Evolutionary conservation across 2,329 filamentous ascomycete species (phyloP).

Genomic region (Alternaria consortialis): DNA sequence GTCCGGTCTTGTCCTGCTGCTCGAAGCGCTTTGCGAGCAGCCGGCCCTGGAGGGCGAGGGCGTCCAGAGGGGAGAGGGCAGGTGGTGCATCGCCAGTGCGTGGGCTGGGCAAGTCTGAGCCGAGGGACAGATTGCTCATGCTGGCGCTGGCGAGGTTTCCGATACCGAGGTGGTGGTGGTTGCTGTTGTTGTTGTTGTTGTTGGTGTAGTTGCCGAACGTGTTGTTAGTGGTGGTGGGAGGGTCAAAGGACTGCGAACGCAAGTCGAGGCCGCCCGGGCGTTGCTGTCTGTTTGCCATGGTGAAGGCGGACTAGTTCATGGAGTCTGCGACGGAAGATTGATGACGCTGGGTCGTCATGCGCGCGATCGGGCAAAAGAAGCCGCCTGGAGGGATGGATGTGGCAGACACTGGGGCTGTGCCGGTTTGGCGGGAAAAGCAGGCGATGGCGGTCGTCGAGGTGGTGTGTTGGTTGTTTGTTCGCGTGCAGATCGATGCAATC

Average conservation of each 20-base stretch:
- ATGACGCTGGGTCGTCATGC: conserved; percentile 44
- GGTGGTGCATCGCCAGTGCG: conserved; percentile 74
- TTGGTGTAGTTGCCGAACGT: conserved; percentile 4
- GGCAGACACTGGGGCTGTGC: conserved; percentile 20
- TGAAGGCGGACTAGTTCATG: conserved; percentile 26
- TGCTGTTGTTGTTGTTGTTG: conserved; percentile 27
- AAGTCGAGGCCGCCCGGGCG: conserved; percentile 47
- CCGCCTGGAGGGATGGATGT: conserved; percentile 1
- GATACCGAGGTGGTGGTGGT: conserved; percentile 12
- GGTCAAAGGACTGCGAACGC: conserved; percentile 45
- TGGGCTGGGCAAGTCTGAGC: conserved; percentile 56
- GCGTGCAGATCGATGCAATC: conserved; percentile 15
- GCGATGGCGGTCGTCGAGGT: conserved; percentile 10
- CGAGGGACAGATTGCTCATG: conserved; percentile 45
- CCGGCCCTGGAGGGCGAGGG: conserved; percentile 90
- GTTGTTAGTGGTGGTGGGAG: conserved; percentile 31
- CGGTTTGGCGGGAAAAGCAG: conserved; percentile 13
- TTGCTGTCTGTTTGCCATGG: conserved; percentile 41
- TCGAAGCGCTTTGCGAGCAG: conserved; percentile 87
- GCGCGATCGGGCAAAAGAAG: conserved; percentile 37
- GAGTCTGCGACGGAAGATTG: conserved; percentile 28
- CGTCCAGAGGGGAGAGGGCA: conserved; percentile 91
- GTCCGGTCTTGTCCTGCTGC: conserved; percentile 73
- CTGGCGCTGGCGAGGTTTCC: conserved; percentile 37
- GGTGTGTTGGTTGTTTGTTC: conserved; percentile 7